A percentile compares a stretch with the other conserved stretches of the same genome.
Conservation (phyloP, 169 alveolate species). For the Besnoitia besnoiti region DNA sequence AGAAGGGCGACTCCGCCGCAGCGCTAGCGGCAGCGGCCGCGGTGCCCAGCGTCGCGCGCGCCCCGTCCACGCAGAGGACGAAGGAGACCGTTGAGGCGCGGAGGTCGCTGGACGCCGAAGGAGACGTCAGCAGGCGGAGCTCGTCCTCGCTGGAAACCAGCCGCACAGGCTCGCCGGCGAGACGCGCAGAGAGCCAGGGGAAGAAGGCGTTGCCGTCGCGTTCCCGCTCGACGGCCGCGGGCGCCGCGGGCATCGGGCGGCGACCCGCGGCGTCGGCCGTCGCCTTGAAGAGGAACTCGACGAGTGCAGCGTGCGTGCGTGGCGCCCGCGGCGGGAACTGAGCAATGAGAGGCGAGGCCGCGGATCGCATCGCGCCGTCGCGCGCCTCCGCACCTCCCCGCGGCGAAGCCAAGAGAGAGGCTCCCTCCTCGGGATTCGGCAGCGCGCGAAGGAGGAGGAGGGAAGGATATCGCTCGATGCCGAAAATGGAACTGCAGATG, state of each 20-base stretch:
- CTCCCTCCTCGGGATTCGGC: background rate
- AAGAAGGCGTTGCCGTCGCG: background rate
- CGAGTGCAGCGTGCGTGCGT: background rate
- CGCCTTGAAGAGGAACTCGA: slow-evolving; percentile 25
- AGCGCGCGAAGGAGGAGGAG: background rate
- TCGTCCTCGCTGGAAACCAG: background rate
- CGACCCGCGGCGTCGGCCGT: background rate
- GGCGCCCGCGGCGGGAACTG: background rate
- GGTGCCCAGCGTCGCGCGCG: background rate
- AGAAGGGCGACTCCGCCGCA: background rate
- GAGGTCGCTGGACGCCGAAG: background rate
- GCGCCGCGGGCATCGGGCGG: no score
- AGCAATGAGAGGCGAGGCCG: background rate
- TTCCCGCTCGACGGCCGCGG: background rate
- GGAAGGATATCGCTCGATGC: background rate
- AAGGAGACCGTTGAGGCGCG: background rate
- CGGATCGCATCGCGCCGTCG: background rate
- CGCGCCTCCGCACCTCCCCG: background rate
- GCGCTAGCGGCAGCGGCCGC: no score
- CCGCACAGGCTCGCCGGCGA: background rate
- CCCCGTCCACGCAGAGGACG: background rate
- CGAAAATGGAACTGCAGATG: background rate
- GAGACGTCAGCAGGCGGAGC: background rate
- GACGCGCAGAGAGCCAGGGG: background rate
- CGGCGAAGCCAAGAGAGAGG: background rate